phyloP scores from a whole-genome alignment of 441 rosid species.

The Manihot esculenta region DNA sequence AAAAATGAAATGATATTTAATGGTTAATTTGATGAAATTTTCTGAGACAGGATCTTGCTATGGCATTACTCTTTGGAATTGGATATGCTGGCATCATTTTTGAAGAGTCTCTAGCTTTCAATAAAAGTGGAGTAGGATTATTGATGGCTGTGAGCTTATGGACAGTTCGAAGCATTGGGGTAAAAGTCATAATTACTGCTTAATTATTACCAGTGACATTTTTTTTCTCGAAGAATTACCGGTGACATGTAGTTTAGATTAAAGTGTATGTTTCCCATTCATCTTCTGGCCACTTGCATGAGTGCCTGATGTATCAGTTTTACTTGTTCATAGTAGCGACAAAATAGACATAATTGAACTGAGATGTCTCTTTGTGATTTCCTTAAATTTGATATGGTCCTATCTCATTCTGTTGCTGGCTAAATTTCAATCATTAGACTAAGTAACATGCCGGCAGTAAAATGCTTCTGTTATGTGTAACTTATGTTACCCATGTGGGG shows the following conservation, averaged over 20 bases:
- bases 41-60: slow-evolving; percentile 77
- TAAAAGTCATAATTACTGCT: slow-evolving; percentile 35
- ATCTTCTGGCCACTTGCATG: not conserved
- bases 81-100: slow-evolving; percentile 91
- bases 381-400: not conserved
- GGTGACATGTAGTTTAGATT: not conserved
- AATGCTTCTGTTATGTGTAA: not conserved
- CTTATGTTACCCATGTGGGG: not conserved
- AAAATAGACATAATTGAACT: not conserved
- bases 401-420: not conserved
- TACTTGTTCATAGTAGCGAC: not conserved
- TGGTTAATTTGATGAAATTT: slow-evolving; percentile 24
- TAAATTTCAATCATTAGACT: too few species aligned
- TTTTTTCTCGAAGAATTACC: too few species aligned
- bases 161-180: slow-evolving; percentile 86
- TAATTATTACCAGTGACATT: not conserved
- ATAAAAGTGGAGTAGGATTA: slow-evolving; percentile 89
- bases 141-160: slow-evolving; percentile 96
- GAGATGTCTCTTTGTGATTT: not conserved
- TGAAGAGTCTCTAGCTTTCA: slow-evolving; percentile 89
- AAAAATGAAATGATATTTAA: not conserved
- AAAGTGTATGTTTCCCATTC: not conserved
- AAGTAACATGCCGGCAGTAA: not conserved
- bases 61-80: slow-evolving; percentile 79
- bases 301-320: not conserved